These are phyloP conservation scores for Ceratocystis harringtonii DNA, from an alignment of 2,329 filamentous ascomycete genomes.

Conservation along the genomic window DNA sequence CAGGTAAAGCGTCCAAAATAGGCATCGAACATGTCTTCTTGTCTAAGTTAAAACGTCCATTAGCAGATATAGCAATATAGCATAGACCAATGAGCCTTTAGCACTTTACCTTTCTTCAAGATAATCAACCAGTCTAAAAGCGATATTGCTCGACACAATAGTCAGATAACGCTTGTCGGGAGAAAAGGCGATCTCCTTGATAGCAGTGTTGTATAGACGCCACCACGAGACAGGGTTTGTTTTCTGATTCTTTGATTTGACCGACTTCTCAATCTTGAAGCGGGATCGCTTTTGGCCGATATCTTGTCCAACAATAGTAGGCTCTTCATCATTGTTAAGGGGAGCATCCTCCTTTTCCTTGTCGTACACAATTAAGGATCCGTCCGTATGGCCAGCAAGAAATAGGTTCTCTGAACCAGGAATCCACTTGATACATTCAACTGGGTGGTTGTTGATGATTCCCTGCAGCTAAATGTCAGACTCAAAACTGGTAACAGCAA, in stretches of 20 bases:
- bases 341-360: slow-evolving; percentile 87
- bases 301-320: slow-evolving; percentile 20
- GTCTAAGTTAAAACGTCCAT: slow-evolving; percentile 31
- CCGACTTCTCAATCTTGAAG: slow-evolving; percentile 67
- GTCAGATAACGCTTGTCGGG: slow-evolving; percentile 78
- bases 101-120: slow-evolving; percentile 62
- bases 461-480: slow-evolving; percentile 37
- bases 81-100: neutral
- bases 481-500: neutral
- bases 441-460: slow-evolving; percentile 69
- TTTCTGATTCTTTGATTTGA: slow-evolving; percentile 87
- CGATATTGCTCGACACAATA: slow-evolving; percentile 81
- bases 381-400: slow-evolving; percentile 81
- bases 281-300: slow-evolving; percentile 31
- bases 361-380: slow-evolving; percentile 82
- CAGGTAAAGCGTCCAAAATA: slow-evolving; percentile 91
- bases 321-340: slow-evolving; percentile 55
- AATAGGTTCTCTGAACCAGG: slow-evolving; percentile 89
- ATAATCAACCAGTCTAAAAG: slow-evolving; percentile 80
- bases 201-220: slow-evolving; percentile 81
- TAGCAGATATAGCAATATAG: neutral
- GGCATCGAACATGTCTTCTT: slow-evolving; percentile 74
- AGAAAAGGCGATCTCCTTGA: slow-evolving; percentile 85
- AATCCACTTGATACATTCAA: slow-evolving; percentile 83
- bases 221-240: slow-evolving; percentile 82